Evolutionary conservation across 129 eudicot species (phyloP), one percentile per base, ranked within the genome.

Genomic region (Tanacetum coccineum): DNA sequence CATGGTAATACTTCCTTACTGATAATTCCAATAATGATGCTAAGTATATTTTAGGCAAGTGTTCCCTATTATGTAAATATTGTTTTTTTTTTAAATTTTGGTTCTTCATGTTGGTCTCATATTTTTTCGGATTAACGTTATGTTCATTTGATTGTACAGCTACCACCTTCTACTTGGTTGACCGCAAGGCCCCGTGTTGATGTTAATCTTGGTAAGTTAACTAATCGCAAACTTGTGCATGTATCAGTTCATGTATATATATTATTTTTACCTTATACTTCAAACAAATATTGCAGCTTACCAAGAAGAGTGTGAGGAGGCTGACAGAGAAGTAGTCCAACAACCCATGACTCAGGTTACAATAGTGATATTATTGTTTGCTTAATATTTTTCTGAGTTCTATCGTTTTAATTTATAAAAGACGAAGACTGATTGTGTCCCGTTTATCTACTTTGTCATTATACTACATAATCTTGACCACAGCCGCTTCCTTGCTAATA

Each of bases 101-200:
- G 42, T 7, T 36, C n/a, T 3, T 13, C 3, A 50, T 30, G 42
- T 56, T 15, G 49, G 10, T 40, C 6, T 64, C 13, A 12, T 39
- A 5, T 17, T 14, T 45, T 70, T 42, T 25, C 3, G 1, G 18
- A 45, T 46, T 10, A 47, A 59, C 39, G 26, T 50, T 30, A 32
- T 36, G 5, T 60, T 54, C 21, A 0, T 58, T 73, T 49, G 42
- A 45, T 70, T 49, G 52, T 80, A 81, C 84, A 91, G 97, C 95
- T 66, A 76, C 93, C 97, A 59, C 97, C 92, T 19, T 81, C 95
- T 15, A 61, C 89, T 26, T 91, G 95, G 95, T 62, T 87, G 72
- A 91, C 70, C 71, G 86, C 84, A 75, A 84, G 97, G 78, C 89
- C 86, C 46, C 82, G 85, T 7, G 85, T 90, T 72, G 97, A 85